Evolutionary conservation across 192 early-diverging fungal genomes (phyloP).

Genomic region (Podila minutissima): DNA sequence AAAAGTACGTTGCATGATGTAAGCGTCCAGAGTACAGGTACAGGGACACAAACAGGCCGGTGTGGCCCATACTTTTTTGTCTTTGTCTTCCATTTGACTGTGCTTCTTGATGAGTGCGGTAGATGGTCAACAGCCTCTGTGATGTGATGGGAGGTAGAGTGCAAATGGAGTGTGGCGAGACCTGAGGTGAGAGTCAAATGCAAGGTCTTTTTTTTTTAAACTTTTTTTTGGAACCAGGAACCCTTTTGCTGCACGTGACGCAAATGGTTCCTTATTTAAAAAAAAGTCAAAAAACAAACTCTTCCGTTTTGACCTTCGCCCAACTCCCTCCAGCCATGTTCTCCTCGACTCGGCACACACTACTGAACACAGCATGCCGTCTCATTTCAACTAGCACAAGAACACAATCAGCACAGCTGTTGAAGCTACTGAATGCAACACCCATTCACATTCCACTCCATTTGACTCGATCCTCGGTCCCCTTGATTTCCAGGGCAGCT

Average conservation of each 20-base stretch:
- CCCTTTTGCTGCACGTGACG: too few species aligned
- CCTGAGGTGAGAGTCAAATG: too few species aligned
- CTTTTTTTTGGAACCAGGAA: too few species aligned
- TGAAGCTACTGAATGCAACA: neutral
- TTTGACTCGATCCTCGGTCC: neutral
- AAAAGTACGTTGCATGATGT: slow-evolving; percentile 4
- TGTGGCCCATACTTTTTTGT: neutral
- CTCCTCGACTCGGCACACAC: slow-evolving; percentile 5
- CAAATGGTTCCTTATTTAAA: too few species aligned
- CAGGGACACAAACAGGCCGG: too few species aligned
- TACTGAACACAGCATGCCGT: slow-evolving; percentile 11
- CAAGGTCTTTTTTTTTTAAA: too few species aligned
- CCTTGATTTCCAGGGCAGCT: neutral
- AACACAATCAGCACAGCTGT: neutral
- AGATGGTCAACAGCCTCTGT: too few species aligned
- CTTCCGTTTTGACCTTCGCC: neutral
- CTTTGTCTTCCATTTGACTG: neutral
- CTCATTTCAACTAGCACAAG: neutral
- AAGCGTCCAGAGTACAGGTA: neutral
- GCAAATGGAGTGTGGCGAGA: too few species aligned
- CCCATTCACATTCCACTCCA: neutral
- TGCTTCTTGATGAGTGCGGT: neutral
- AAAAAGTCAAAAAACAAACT: too few species aligned
- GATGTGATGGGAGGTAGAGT: too few species aligned
- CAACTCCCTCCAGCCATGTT: slow-evolving; percentile 3